These are phyloP conservation scores for Geotrichum europaeum DNA, from an alignment of 1,139 yeast genomes.

Conservation along the genomic window DNA sequence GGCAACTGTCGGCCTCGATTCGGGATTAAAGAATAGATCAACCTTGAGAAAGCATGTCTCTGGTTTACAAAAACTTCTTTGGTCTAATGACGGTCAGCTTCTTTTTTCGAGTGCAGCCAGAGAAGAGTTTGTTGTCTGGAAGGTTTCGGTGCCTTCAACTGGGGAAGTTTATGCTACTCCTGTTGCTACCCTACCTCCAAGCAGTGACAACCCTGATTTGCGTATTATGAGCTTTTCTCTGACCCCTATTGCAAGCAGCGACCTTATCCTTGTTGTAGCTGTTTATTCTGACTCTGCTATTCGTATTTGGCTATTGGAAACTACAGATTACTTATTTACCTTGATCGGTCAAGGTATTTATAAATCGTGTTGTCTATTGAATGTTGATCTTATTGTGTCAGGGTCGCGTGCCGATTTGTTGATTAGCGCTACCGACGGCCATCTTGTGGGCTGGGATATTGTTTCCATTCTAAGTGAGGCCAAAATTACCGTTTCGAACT, in stretches of 20 bases:
- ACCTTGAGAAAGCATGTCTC: conserved; percentile 77
- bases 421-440: conserved; percentile 80
- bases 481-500: neutral
- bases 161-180: conserved; percentile 25
- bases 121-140: conserved; percentile 86
- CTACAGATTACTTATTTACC: neutral
- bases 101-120: conserved; percentile 76
- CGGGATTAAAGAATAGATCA: conserved; percentile 47
- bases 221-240: conserved; percentile 76
- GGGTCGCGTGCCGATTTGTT: conserved; percentile 38
- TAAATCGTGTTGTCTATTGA: conserved; percentile 69
- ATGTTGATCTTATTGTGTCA: conserved; percentile 45
- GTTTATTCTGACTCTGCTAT: conserved; percentile 84
- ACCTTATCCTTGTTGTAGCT: conserved; percentile 43
- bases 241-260: conserved; percentile 28
- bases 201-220: conserved; percentile 63
- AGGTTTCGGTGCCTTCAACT: conserved; percentile 32
- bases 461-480: conserved; percentile 26
- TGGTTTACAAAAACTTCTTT: conserved; percentile 71
- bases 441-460: conserved; percentile 56
- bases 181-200: conserved; percentile 32
- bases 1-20: conserved; percentile 41
- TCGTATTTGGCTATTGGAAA: conserved; percentile 51
- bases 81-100: conserved; percentile 45
- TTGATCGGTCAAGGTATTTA: conserved; percentile 48